Conservation (phyloP, 2,329 filamentous ascomycete species). For the Colletotrichum gigasporum region DNA sequence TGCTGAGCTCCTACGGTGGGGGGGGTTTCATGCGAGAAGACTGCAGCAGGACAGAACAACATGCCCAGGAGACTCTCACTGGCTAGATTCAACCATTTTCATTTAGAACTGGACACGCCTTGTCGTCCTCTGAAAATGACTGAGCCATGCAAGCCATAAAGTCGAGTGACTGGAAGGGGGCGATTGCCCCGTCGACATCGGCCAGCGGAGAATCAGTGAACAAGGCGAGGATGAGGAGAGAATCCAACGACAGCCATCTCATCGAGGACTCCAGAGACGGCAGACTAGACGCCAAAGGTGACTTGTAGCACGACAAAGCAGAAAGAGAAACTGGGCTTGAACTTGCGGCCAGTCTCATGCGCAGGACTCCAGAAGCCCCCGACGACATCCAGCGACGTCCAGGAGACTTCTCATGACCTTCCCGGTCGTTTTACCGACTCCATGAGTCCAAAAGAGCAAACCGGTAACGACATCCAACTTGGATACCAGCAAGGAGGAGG, state of each 20-base stretch:
- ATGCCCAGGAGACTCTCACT: too few relatives aligned
- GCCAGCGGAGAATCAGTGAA: background rate
- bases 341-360: background rate
- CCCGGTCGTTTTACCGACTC: background rate
- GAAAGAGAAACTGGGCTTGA: background rate
- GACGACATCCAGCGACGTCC: slow-evolving; percentile 2
- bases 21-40: background rate
- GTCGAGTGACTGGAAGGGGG: too few relatives aligned
- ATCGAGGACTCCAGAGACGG: too few relatives aligned
- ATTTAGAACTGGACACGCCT: background rate
- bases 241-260: too few relatives aligned
- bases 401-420: background rate
- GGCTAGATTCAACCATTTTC: too few relatives aligned
- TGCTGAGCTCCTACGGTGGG: too few relatives aligned
- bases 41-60: background rate
- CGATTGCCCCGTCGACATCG: too few relatives aligned
- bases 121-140: background rate
- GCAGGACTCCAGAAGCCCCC: background rate
- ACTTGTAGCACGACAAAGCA: background rate
- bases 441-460: background rate
- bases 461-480: background rate
- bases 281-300: too few relatives aligned
- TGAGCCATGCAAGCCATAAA: background rate
- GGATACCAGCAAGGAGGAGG: background rate
- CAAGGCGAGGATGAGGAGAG: background rate